A percentile compares a stretch with the other conserved stretches of the same genome.
phyloP scores from a whole-genome alignment of 345 rosid genomes.

The Camelina neglecta region DNA sequence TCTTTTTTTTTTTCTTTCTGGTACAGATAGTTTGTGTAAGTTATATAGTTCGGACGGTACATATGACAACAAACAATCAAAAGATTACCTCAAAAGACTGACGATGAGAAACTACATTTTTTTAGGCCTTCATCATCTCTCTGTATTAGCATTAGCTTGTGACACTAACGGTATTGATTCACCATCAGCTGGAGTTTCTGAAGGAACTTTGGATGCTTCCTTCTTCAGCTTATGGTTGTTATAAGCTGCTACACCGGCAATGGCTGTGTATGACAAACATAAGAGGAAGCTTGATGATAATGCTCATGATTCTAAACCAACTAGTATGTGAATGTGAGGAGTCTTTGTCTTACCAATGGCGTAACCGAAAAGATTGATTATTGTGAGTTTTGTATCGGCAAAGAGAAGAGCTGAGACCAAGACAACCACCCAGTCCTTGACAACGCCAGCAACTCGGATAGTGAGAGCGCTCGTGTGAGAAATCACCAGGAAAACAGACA shows the following conservation, averaged over 20 bases:
- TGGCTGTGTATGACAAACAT: conserved; percentile 54
- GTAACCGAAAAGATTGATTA: conserved; percentile 85
- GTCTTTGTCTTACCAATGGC: conserved; percentile 67
- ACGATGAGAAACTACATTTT: conserved; percentile 28
- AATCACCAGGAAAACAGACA: conserved; percentile 94
- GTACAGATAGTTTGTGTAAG: conserved; percentile 37
- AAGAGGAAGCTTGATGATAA: background rate
- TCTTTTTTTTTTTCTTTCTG: conserved; percentile 3
- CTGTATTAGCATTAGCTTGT: conserved; percentile 40
- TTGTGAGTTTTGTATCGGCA: conserved; percentile 89
- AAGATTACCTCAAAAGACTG: conserved; percentile 39
- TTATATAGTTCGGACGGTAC: conserved; percentile 31
- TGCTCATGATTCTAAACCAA: background rate
- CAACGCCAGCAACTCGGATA: conserved; percentile 98
- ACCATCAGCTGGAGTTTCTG: conserved; percentile 45
- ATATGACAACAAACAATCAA: conserved; percentile 34
- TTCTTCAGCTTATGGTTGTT: conserved; percentile 85
- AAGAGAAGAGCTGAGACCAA: conserved; percentile 87
- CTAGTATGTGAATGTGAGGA: background rate
- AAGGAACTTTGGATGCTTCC: conserved; percentile 64
- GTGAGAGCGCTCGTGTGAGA: conserved; percentile 98
- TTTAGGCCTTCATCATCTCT: conserved; percentile 35
- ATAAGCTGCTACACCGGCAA: conserved; percentile 96
- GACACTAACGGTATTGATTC: conserved; percentile 55
- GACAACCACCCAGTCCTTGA: conserved; percentile 99